Percentiles rank a stretch among this genome's conserved stretches.
Conservation (phyloP, 2,329 filamentous ascomycete genomes). For the Colletotrichum viniferum region DNA sequence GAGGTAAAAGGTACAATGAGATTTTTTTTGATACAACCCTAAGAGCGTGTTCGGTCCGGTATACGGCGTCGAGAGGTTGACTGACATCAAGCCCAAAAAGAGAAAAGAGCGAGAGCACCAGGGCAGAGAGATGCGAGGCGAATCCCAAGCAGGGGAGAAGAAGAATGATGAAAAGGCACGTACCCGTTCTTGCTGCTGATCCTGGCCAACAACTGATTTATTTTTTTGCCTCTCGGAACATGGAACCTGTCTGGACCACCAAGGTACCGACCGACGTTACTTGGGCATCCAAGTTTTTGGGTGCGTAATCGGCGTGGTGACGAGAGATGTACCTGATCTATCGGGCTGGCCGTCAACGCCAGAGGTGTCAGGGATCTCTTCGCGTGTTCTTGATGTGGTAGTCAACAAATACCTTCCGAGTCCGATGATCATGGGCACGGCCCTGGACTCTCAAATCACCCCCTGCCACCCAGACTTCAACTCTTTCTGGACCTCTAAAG, state of each 20-base stretch:
- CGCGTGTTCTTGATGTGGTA: background rate
- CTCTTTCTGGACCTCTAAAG: background rate
- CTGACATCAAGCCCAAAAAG: background rate
- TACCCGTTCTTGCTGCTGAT: background rate
- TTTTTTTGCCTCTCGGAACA: constrained; percentile 1
- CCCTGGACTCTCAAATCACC: background rate
- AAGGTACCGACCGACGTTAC: background rate
- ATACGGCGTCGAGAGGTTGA: background rate
- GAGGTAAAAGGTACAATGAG: background rate
- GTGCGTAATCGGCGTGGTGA: background rate
- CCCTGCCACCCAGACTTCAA: background rate
- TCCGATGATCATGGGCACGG: background rate
- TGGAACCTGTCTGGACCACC: background rate
- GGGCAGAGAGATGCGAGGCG: background rate
- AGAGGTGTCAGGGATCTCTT: background rate
- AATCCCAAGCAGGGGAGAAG: background rate
- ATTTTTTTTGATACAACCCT: background rate
- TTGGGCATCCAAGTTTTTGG: constrained; percentile 3
- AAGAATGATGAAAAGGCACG: constrained; percentile 17
- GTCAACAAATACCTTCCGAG: constrained; percentile 7
- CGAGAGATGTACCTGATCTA: background rate
- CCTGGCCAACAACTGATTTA: background rate
- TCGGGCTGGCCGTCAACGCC: background rate
- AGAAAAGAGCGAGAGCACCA: background rate
- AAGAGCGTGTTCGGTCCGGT: background rate